Evolutionary conservation across 768 basidiomycete genomes (phyloP), one percentile per base, ranked within the genome.

Genomic region (Amanita molliuscula): DNA sequence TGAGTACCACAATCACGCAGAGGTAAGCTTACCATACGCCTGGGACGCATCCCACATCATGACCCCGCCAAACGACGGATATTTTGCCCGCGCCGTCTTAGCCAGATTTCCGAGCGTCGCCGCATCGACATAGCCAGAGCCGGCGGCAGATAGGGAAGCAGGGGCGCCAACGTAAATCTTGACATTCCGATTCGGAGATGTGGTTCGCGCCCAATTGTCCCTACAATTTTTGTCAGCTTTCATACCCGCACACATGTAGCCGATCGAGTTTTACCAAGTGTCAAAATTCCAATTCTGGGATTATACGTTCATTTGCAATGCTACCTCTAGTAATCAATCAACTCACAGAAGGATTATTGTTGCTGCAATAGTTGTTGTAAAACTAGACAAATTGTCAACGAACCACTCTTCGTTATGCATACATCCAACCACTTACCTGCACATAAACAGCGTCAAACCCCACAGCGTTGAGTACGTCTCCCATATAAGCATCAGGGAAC

Each of bases 391-490:
- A 28, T 26, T 9, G 33, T 23, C 15, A 25, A 20, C 10, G 9
- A 33, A 4, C 2, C n/a, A 48, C 7, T 41, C 6, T 6, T 29
- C 40, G 31, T 33, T 29, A 6, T 1, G 16, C 16, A 21, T 44
- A 2, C 5, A 31, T 13, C 11, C 13, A 48, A 58, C 45, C 38
- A 69, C 76, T 71, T 62, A 82, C 78, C 61, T 82, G 82, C 35
- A 83, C 81, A 58, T 81, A 82, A 48, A 84, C 65, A 1, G 78
- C 78, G 62, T 84, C 82, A 53, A 82, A 84, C 0, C 67, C 68
- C 18, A 77, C 81, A n/a, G 70, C 65, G 56, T 81, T 72, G 51
- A 84, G 65, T 44, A 76, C 72, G 9, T 67, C 57, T 8, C 77
- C 75, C 5, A 83, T 58, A 57, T 70, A 69, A 3, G 74, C 76